Base-by-base conservation (phyloP, 2,329 filamentous ascomycete genomes). In the Talaromyces sp. region DNA sequence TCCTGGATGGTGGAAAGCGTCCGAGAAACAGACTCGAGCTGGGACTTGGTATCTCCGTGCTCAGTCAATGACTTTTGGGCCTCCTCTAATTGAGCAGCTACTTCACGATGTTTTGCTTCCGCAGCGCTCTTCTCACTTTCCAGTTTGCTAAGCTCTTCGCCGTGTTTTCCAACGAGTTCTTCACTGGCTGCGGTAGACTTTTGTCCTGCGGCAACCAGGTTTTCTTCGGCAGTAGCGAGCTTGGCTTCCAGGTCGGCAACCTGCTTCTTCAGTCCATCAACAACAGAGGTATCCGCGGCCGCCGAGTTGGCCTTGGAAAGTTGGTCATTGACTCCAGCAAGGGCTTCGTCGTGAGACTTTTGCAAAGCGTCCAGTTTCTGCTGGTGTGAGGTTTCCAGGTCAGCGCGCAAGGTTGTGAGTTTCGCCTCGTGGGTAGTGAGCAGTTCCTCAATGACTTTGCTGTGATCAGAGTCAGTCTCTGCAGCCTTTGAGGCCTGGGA, bases 21-120 rank as follows among this genome's bases (percentile, higher is more conserved):
- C 71, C 86, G 85, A 77, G 85, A 84, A 43, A 88, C 81, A 14
- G 79, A 79, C 76, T 88, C 88, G 57, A 88, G 77, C 54, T 90
- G 83, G 71, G 86, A 85, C 77, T 86, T 85, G 62, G 82, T 78
- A 62, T 79, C 83, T 83, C 95, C 94, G 64, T 91, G 90, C 65
- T 92, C 87, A 29, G 88, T 88, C 62, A 95, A 79, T 35, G 91
- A 90, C 67, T 89, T 83, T 60, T 92, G 91, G 72, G 96, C 94
- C 31, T 92, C 89, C 59, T 95, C 90, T 54, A 95, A 80, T 61
- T 88, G 86, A 67, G 74, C 61, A 69, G 67, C 59, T 63, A 75
- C 57, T n/a, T 67, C 65, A 58, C 72, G 64, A 59, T 69, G 68
- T 35, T 73, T 71, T 62, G 70, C 58, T 53, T 82, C 80, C 58